Conservation (phyloP, 805 yeast genomes). For the Priceomyces haplophilus region DNA sequence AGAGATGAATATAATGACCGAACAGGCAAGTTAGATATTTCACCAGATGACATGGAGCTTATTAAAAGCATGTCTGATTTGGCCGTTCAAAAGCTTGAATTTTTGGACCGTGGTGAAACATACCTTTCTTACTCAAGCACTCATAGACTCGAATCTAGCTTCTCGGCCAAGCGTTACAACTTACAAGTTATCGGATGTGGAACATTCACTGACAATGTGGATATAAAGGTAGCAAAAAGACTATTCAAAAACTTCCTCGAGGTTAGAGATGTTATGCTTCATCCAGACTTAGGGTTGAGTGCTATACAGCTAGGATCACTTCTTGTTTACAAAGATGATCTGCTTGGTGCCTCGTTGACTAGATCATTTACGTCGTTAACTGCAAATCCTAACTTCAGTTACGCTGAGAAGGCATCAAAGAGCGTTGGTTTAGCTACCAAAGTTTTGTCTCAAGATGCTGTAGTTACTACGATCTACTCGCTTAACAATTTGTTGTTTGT, state of each 20-base stretch:
- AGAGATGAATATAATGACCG: slow-evolving; percentile 13
- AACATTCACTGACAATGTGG: slow-evolving; percentile 43
- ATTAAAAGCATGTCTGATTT: slow-evolving; percentile 28
- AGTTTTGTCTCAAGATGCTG: slow-evolving; percentile 73
- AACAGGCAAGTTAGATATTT: slow-evolving; percentile 17
- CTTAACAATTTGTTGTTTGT: slow-evolving; percentile 69
- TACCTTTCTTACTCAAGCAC: slow-evolving; percentile 53
- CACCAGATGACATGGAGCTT: slow-evolving; percentile 23
- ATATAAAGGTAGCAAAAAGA: slow-evolving; percentile 40
- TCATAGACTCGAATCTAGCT: slow-evolving; percentile 48
- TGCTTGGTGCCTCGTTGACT: slow-evolving; percentile 38
- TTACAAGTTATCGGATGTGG: slow-evolving; percentile 64
- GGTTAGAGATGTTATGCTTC: slow-evolving; percentile 51
- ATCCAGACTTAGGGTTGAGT: slow-evolving; percentile 48
- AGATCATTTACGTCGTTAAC: slow-evolving; percentile 51
- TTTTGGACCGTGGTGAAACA: slow-evolving; percentile 56
- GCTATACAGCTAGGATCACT: slow-evolving; percentile 57
- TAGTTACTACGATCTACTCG: slow-evolving; percentile 80
- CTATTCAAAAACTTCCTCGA: slow-evolving; percentile 51
- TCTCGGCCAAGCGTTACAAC: slow-evolving; percentile 51
- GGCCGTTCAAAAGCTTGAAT: slow-evolving; percentile 39
- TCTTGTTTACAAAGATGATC: slow-evolving; percentile 42
- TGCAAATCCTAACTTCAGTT: slow-evolving; percentile 50
- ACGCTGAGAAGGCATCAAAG: slow-evolving; percentile 52
- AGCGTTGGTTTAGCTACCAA: slow-evolving; percentile 65